phyloP scores from a whole-genome alignment of 768 basidiomycete species.

The Lentinula aciculospora region DNA sequence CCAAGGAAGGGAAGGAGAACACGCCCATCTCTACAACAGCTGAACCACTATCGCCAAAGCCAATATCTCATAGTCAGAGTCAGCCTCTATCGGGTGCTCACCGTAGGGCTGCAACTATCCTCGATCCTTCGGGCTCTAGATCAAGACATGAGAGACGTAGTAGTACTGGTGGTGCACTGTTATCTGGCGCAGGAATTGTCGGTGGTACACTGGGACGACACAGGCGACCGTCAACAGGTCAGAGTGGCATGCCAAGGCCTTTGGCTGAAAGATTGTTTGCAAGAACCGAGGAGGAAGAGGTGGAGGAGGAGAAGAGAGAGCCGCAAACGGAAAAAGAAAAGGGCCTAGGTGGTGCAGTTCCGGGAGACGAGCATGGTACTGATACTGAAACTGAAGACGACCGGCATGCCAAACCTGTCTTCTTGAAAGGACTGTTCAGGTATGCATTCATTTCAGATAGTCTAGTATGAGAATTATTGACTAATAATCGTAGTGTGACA shows the following conservation, averaged over 20 bases:
- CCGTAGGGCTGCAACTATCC: slow-evolving; percentile 70
- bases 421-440: slow-evolving; percentile 95
- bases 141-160: slow-evolving; percentile 69
- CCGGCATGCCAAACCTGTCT: slow-evolving; percentile 89
- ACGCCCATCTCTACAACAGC: slow-evolving; percentile 18
- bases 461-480: background rate
- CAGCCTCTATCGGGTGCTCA: slow-evolving; percentile 45
- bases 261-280: slow-evolving; percentile 46
- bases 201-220: slow-evolving; percentile 62
- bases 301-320: slow-evolving; percentile 36
- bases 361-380: slow-evolving; percentile 36
- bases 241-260: slow-evolving; percentile 30
- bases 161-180: slow-evolving; percentile 64
- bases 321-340: slow-evolving; percentile 18
- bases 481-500: slow-evolving; percentile 57
- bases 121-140: slow-evolving; percentile 57
- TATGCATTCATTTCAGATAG: slow-evolving; percentile 24
- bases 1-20: slow-evolving; percentile 19
- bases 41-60: slow-evolving; percentile 11
- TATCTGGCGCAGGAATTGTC: slow-evolving; percentile 22
- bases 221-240: slow-evolving; percentile 68
- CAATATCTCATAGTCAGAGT: slow-evolving; percentile 29
- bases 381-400: slow-evolving; percentile 49
- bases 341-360: slow-evolving; percentile 16
- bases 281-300: slow-evolving; percentile 38